Evolutionary conservation across 805 yeast genomes (phyloP), one percentile per base, ranked within the genome.

Genomic region (Wickerhamiella australiensis): DNA sequence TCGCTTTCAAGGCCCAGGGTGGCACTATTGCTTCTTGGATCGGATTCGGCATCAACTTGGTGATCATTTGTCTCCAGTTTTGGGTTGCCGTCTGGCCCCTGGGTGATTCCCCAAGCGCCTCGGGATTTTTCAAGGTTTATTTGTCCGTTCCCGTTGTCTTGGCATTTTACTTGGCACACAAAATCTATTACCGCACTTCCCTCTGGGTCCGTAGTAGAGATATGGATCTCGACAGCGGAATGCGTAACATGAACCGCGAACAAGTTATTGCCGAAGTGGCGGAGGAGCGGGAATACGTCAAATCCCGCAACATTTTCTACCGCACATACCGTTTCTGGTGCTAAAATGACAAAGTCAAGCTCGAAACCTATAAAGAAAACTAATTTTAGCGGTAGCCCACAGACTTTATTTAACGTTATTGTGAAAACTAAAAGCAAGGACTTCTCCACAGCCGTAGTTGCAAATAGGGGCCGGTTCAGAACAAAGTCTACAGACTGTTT

Each of bases 71-170:
- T 50, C 80, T 82, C 18, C 82, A 79, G 65, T 79, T 80, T 68
- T 80, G 82, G 80, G 70, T 77, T 52, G 82, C 82, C 25, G 64
- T 77, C 42, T 79, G 67, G 70, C 85, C 83, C 54, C 58, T 42
- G 42, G 78, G 72, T 12, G 43, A 2, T 2, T 3, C 5, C 17
- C 43, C 49, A 11, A 37, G 21, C 25, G 72, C 72, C 23, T 33
- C 51, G 18, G 55, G 42, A 51, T 79, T 79, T 64, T 78, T 79
- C 70, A 66, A 70, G 63, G 65, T 68, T 47, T 79, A 77, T 60
- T 63, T 79, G 46, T 79, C 81, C 3, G 65, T 64, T 1, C 72
- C 72, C 3, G 63, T 70, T 13, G 60, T 65, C 13, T 17, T 69
- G 13, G 69, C 62, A 12, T 73, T 69, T 59, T 79, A 75, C 62